Conservation (phyloP, 2,329 filamentous ascomycete genomes). For the Ophiostoma himal-ulmi region DNA sequence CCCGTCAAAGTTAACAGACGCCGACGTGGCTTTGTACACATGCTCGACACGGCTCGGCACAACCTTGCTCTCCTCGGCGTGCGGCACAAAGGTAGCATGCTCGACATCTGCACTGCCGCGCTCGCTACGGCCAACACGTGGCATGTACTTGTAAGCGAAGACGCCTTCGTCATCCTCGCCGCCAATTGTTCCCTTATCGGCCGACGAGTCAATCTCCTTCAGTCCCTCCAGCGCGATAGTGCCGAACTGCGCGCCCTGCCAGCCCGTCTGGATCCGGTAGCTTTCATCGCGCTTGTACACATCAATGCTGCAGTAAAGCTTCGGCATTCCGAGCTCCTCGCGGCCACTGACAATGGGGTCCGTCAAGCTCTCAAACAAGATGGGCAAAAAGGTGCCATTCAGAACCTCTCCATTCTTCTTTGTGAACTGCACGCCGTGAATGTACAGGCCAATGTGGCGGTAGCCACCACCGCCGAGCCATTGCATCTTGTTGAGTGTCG, state of each 20-base stretch:
- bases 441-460: slow-evolving; percentile 52
- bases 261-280: slow-evolving; percentile 38
- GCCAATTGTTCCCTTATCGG: slow-evolving; percentile 22
- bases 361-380: slow-evolving; percentile 53
- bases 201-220: slow-evolving; percentile 22
- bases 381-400: slow-evolving; percentile 49
- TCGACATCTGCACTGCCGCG: slow-evolving; percentile 49
- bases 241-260: slow-evolving; percentile 35
- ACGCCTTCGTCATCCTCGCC: slow-evolving; percentile 43
- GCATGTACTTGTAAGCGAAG: slow-evolving; percentile 54
- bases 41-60: slow-evolving; percentile 30
- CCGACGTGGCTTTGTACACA: slow-evolving; percentile 37
- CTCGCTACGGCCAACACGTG: slow-evolving; percentile 41
- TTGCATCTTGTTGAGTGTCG: slow-evolving; percentile 45
- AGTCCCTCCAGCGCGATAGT: slow-evolving; percentile 26
- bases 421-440: slow-evolving; percentile 55
- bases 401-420: slow-evolving; percentile 44
- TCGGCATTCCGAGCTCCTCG: slow-evolving; percentile 58
- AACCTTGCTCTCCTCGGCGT: slow-evolving; percentile 34
- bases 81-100: slow-evolving; percentile 41
- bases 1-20: slow-evolving; percentile 43
- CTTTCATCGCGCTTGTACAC: slow-evolving; percentile 34
- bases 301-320: slow-evolving; percentile 49
- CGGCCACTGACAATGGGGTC: slow-evolving; percentile 56
- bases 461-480: slow-evolving; percentile 59